These are phyloP conservation scores for Wallacemonas rigidus DNA, from an alignment of 208 protist species.

Conservation along the genomic window DNA sequence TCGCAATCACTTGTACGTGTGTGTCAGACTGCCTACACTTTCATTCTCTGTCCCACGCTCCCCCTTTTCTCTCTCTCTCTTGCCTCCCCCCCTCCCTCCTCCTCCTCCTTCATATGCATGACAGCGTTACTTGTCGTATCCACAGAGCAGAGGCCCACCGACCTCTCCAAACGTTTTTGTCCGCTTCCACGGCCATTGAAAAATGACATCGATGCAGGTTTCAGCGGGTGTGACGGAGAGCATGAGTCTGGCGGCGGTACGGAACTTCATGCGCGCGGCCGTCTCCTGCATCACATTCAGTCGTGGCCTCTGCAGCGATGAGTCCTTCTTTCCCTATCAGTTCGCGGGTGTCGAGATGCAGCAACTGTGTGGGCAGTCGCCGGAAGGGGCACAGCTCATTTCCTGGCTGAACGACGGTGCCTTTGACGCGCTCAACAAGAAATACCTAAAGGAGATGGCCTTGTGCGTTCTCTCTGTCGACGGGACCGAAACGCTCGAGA, in stretches of 20 bases:
- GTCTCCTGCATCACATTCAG: conserved; percentile 81
- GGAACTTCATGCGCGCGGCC: conserved; percentile 75
- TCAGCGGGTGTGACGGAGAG: conserved; percentile 53
- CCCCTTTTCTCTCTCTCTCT: conserved; percentile 8
- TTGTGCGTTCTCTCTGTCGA: conserved; percentile 74
- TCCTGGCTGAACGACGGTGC: conserved; percentile 81
- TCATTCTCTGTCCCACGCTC: background rate
- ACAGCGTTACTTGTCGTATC: no score
- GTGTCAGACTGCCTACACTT: no score
- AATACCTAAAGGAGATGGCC: conserved; percentile 77
- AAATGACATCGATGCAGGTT: conserved; percentile 7
- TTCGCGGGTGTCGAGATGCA: conserved; percentile 12
- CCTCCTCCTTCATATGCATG: background rate
- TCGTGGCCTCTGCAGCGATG: conserved; percentile 72
- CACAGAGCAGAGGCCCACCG: no score
- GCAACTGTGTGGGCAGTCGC: conserved; percentile 5
- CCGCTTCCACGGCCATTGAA: background rate
- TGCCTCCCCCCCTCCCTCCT: background rate
- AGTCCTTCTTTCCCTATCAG: conserved; percentile 38
- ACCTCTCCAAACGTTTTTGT: conserved; percentile 1
- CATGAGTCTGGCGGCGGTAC: conserved; percentile 81
- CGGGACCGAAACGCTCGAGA: conserved; percentile 66
- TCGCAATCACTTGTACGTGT: no score
- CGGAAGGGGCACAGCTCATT: conserved; percentile 27
- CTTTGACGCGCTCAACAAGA: conserved; percentile 82